Conservation (phyloP, 768 basidiomycete species). For the Tylopilus sp. region DNA sequence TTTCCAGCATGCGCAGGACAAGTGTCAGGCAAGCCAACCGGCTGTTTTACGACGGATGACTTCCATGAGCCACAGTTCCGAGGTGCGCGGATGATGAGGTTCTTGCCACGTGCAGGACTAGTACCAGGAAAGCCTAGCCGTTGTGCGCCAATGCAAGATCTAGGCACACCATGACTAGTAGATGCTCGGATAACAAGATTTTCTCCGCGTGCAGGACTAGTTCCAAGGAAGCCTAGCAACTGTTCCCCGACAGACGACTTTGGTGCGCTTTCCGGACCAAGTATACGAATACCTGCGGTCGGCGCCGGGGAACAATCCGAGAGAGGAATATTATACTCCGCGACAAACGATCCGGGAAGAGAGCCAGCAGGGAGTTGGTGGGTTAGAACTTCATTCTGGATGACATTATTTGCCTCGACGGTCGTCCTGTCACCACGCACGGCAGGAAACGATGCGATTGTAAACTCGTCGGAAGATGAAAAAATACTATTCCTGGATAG, state of each 20-base stretch:
- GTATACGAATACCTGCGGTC: not conserved
- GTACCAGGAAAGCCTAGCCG: conserved; percentile 8
- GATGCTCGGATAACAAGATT: not conserved
- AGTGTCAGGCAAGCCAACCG: conserved; percentile 10
- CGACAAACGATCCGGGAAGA: conserved; percentile 10
- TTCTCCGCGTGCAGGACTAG: conserved; percentile 10
- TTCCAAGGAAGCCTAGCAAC: conserved; percentile 4
- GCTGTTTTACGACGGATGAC: not conserved
- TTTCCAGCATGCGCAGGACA: conserved; percentile 6
- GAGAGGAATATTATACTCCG: conserved; percentile 17
- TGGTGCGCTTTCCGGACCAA: not conserved
- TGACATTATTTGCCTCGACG: not conserved
- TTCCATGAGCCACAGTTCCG: not conserved
- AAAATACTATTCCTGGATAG: conserved; percentile 29
- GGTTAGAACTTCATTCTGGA: not conserved
- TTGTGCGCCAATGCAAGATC: not conserved
- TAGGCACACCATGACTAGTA: not conserved
- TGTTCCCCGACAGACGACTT: conserved; percentile 5
- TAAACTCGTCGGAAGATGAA: conserved; percentile 29
- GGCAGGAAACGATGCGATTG: conserved; percentile 9
- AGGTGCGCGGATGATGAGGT: not conserved
- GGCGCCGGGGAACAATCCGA: conserved; percentile 1
- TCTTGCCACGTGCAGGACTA: conserved; percentile 7
- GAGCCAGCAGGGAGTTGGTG: not conserved
- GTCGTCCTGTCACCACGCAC: not conserved